Evolutionary conservation across 768 basidiomycete species (phyloP).

Genomic region (Daedaleopsis nitida): DNA sequence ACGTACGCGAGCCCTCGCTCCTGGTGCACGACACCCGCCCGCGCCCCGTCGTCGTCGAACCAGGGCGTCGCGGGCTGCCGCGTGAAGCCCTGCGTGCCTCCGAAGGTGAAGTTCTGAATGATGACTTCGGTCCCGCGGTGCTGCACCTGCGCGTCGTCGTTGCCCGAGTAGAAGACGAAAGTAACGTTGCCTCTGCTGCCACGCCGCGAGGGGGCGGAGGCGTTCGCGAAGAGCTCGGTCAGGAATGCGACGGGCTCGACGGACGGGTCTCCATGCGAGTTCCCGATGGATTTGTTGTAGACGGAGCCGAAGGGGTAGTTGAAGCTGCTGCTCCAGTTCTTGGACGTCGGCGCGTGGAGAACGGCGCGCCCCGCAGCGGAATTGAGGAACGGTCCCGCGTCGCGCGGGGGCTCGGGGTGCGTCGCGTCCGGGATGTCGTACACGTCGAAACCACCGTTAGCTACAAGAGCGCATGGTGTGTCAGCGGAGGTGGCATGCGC

Average conservation of each 20-base stretch:
- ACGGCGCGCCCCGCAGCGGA: slow-evolving; percentile 53
- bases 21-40: slow-evolving; percentile 72
- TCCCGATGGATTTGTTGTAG: slow-evolving; percentile 16
- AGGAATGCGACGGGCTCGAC: slow-evolving; percentile 64
- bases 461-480: neutral
- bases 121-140: slow-evolving; percentile 55
- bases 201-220: slow-evolving; percentile 41
- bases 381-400: slow-evolving; percentile 63
- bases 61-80: slow-evolving; percentile 68
- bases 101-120: slow-evolving; percentile 72
- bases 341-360: slow-evolving; percentile 67
- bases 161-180: slow-evolving; percentile 64
- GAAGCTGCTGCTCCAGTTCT: slow-evolving; percentile 42
- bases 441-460: slow-evolving; percentile 13
- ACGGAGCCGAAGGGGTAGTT: slow-evolving; percentile 38
- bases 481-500: neutral
- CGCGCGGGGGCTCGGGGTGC: slow-evolving; percentile 48
- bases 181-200: slow-evolving; percentile 40
- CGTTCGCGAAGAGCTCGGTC: slow-evolving; percentile 63
- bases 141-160: slow-evolving; percentile 66
- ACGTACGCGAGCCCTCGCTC: slow-evolving; percentile 59
- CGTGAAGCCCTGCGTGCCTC: slow-evolving; percentile 74
- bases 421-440: slow-evolving; percentile 25
- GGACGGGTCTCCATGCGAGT: slow-evolving; percentile 19
- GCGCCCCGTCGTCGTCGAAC: slow-evolving; percentile 57